phyloP scores from a whole-genome alignment of 805 yeast species.

The Metschnikowia proteae region DNA sequence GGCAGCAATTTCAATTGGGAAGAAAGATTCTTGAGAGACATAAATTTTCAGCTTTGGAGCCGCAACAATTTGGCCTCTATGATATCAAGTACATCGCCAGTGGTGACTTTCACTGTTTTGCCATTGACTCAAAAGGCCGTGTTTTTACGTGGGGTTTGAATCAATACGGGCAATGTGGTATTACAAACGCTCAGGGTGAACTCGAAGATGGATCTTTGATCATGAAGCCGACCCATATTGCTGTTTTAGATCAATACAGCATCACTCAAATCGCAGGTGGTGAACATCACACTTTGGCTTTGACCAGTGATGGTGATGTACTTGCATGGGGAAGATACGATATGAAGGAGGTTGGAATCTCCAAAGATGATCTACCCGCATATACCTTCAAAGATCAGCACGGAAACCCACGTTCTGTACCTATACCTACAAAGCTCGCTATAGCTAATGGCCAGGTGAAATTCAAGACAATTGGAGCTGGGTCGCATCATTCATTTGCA shows the following conservation, averaged over 20 bases:
- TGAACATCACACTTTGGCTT: constrained; percentile 86
- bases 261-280: constrained; percentile 77
- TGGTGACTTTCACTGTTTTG: constrained; percentile 96
- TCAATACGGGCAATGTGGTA: constrained; percentile 95
- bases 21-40: constrained; percentile 79
- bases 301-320: constrained; percentile 68
- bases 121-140: constrained; percentile 66
- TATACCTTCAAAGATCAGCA: constrained; percentile 73
- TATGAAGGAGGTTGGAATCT: constrained; percentile 88
- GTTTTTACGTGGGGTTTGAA: constrained; percentile 93
- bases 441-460: constrained; percentile 27
- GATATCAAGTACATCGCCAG: constrained; percentile 78
- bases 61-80: constrained; percentile 78
- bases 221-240: constrained; percentile 69
- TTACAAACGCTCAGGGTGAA: constrained; percentile 53
- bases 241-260: constrained; percentile 55
- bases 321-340: constrained; percentile 89
- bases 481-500: constrained; percentile 91
- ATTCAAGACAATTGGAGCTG: constrained; percentile 58
- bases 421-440: constrained; percentile 70
- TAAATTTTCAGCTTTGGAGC: constrained; percentile 67
- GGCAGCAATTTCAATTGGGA: constrained; percentile 90
- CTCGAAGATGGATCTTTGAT: constrained; percentile 85
- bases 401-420: constrained; percentile 80
- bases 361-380: constrained; percentile 60